phyloP scores from a whole-genome alignment of 176 grass and related monocot genomes.

The Pontederia paniculata region DNA sequence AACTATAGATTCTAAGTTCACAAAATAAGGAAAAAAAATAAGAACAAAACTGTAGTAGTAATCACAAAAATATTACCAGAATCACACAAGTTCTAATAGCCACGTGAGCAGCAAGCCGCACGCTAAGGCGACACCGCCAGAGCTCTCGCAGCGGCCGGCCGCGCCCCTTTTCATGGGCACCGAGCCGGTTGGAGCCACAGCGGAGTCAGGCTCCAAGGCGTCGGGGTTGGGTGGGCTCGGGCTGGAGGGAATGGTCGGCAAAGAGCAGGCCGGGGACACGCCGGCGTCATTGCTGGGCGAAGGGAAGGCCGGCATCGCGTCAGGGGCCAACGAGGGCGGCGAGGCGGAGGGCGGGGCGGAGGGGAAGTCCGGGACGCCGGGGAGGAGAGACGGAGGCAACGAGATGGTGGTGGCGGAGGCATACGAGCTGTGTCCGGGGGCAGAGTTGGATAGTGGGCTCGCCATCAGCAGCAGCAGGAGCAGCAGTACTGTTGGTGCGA shows the following conservation, averaged over 20 bases:
- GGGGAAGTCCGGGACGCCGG: constrained; percentile 33
- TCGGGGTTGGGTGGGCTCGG: constrained; percentile 95
- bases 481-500: too few species aligned
- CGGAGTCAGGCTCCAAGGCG: constrained; percentile 48
- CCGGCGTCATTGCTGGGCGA: constrained; percentile 9
- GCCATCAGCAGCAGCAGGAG: not conserved
- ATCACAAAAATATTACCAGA: too few species aligned
- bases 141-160: constrained; percentile 8
- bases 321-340: not conserved
- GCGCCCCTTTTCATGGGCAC: constrained; percentile 20
- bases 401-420: constrained; percentile 21
- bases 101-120: constrained; percentile 6
- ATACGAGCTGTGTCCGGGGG: not conserved
- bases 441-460: not conserved
- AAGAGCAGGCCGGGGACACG: constrained; percentile 17
- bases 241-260: constrained; percentile 69
- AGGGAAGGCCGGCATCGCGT: constrained; percentile 8
- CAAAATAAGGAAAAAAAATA: too few species aligned
- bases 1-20: too few species aligned
- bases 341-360: constrained; percentile 29
- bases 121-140: not conserved
- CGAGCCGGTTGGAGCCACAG: constrained; percentile 36
- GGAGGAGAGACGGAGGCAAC: constrained; percentile 19
- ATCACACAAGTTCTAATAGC: constrained; percentile 1
- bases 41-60: too few species aligned